Evolutionary conservation across 139 green algal species (phyloP).

Genomic region (Chlorella sp.): DNA sequence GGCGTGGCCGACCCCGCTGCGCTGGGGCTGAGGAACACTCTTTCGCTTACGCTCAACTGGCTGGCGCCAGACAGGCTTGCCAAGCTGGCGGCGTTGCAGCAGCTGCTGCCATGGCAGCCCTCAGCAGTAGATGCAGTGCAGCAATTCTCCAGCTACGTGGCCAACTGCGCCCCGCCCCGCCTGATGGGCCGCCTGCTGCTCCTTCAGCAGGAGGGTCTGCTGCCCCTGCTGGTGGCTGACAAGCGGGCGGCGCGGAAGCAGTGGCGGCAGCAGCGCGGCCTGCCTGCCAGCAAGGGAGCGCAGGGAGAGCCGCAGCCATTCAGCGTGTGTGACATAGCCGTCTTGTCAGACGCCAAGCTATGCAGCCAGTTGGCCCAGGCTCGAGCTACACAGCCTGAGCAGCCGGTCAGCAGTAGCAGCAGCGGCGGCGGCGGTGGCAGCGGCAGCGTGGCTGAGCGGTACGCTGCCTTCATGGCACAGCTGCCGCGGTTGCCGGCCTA

Average conservation of each 20-base stretch:
- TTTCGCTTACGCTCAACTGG: background rate
- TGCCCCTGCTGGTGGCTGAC: background rate
- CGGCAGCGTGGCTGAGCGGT: too few species aligned
- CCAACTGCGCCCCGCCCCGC: too few species aligned
- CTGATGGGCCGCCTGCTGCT: conserved; percentile 8
- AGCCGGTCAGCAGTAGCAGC: background rate
- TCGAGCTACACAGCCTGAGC: background rate
- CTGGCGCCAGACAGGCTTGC: background rate
- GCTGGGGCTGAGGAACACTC: background rate
- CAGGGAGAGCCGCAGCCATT: background rate
- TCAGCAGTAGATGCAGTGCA: background rate
- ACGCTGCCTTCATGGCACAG: background rate
- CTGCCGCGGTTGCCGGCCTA: background rate
- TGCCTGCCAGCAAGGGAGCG: background rate
- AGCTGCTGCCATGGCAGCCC: background rate
- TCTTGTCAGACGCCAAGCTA: background rate
- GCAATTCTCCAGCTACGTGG: background rate
- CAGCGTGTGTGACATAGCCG: background rate
- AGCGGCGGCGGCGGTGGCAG: too few species aligned
- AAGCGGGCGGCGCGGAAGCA: background rate
- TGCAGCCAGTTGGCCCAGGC: background rate
- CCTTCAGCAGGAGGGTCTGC: background rate
- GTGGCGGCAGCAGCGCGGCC: conserved; percentile 4
- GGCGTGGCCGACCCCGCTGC: background rate
- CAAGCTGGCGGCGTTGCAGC: conserved; percentile 14